phyloP scores from a whole-genome alignment of 306 rosid genomes.

The Acacia acuminata region DNA sequence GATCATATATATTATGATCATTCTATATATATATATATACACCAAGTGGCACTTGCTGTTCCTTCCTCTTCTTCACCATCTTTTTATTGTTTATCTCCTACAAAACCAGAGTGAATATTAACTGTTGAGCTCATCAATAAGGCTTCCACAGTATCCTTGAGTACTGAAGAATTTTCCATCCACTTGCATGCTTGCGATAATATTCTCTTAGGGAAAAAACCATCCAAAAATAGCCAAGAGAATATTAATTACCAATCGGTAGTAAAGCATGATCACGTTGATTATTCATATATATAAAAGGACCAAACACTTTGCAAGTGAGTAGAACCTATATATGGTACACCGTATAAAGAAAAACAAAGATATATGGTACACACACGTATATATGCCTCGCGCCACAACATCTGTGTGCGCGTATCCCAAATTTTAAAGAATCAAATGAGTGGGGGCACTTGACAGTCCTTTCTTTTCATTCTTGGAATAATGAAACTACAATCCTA shows the following conservation, averaged over 20 bases:
- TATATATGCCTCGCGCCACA: background rate
- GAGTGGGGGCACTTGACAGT: background rate
- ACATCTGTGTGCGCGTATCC: background rate
- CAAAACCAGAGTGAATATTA: background rate
- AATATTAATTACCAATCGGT: background rate
- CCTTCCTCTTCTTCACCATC: background rate
- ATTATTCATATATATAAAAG: background rate
- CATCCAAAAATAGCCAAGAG: background rate
- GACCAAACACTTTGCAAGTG: background rate
- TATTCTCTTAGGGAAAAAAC: background rate
- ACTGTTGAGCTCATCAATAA: background rate
- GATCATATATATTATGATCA: too few relatives aligned
- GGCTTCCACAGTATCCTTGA: background rate
- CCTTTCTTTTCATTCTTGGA: background rate
- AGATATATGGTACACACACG: background rate
- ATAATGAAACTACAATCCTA: too few relatives aligned
- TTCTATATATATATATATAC: too few relatives aligned
- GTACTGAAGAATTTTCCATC: background rate
- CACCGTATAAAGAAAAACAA: too few relatives aligned
- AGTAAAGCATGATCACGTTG: background rate
- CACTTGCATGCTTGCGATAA: background rate
- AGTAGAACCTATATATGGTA: constrained; percentile 35
- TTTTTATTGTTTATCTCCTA: background rate
- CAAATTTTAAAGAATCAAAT: background rate
- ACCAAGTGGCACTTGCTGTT: background rate